Base-by-base conservation (phyloP, 441 rosid species). In the Croton setiger region DNA sequence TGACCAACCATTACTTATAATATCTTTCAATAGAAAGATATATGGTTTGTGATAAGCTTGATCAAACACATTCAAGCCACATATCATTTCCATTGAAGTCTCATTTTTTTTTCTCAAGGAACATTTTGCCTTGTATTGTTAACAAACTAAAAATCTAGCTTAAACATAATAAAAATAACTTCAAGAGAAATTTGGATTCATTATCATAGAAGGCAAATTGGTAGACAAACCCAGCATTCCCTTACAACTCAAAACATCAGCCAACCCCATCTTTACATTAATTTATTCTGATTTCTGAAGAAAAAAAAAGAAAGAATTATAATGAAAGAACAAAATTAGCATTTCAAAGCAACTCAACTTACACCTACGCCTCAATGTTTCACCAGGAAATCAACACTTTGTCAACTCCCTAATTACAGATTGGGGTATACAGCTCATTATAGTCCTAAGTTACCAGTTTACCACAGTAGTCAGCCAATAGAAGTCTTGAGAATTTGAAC, bases 271-370 rank as follows among this genome's bases (percentile, higher is more conserved):
- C 73, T 78, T 66, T 74, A 35, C 63, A 76, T 72, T 47, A 67
- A 58, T 49, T 80, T 80, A 80, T 78, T 83, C 67, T 54, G 65
- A 48, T 72, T 78, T 83, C 69, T 62, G 65, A 43, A 53, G 44
- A 66, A 62, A 60, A 37, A 67, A 69, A 53, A 45, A 43, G 41
- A 77, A 67, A 17, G 69, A 77, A 73, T 65, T 64, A 70, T 68
- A 69, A 76, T 63, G 51, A 45, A 51, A 54, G 61, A 76, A 72
- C 68, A 77, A 82, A 74, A 79, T 75, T 79, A 77, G 69, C 73
- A 77, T 54, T 74, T 72, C 65, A 76, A 65, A 73, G 69, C 80
- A 69, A 66, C 74, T 76, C 57, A 83, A 67, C 76, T 61, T 66
- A 60, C 79, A 78, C n/a, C n/a, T n/a, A n/a, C n/a, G n/a, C 60